phyloP scores from a whole-genome alignment of 106 monocot species.

The Agapanthus africanus region DNA sequence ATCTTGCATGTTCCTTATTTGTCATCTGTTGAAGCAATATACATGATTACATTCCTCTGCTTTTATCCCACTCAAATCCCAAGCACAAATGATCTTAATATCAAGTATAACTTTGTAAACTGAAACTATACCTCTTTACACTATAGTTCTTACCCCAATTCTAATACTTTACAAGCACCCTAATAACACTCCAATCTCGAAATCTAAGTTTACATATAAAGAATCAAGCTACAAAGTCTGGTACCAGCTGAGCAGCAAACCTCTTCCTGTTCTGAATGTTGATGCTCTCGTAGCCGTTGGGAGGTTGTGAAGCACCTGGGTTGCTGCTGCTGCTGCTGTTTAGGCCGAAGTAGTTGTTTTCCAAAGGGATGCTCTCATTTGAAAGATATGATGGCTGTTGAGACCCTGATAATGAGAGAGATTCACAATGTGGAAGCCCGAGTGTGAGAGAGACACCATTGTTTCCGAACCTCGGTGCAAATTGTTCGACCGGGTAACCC shows the following conservation, averaged over 20 bases:
- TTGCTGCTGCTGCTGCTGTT: conserved; percentile 12
- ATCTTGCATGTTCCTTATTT: conserved; percentile 6
- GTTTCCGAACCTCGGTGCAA: conserved; percentile 30
- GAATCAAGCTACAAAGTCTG: conserved; percentile 54
- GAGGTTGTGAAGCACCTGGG: conserved; percentile 10
- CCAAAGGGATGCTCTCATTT: conserved; percentile 24
- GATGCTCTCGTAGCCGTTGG: conserved; percentile 43
- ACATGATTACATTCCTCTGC: background rate
- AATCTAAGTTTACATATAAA: background rate
- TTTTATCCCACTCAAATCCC: background rate
- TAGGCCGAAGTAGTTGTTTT: conserved; percentile 26
- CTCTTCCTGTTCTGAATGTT: conserved; percentile 63
- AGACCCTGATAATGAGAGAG: conserved; percentile 26
- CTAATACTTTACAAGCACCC: background rate
- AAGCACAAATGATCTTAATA: conserved; percentile 1
- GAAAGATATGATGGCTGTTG: conserved; percentile 35
- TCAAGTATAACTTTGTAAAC: conserved; percentile 7
- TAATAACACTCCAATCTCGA: conserved; percentile 3
- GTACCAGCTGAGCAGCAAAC: conserved; percentile 49
- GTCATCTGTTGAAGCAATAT: conserved; percentile 5
- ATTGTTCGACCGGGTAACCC: conserved; percentile 32
- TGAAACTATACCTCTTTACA: background rate
- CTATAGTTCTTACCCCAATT: background rate
- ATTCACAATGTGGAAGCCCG: conserved; percentile 48
- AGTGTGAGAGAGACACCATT: conserved; percentile 68